Percentiles rank a stretch among this genome's conserved stretches.
These are phyloP conservation scores for Abrus pulchellus DNA, from an alignment of 306 rosid species.

Conservation along the genomic window DNA sequence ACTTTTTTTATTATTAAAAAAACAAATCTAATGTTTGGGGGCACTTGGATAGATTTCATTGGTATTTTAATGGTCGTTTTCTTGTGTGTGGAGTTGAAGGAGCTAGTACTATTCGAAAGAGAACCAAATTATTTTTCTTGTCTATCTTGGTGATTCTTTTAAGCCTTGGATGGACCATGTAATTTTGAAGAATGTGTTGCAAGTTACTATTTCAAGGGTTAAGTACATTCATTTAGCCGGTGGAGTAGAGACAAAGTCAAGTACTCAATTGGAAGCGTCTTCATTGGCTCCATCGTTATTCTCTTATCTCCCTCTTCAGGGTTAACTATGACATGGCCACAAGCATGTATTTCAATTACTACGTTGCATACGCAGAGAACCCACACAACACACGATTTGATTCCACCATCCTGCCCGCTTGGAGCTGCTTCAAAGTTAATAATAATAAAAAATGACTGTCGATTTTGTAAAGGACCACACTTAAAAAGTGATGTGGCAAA, in stretches of 20 bases:
- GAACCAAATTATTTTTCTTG: no score
- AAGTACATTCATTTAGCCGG: slow-evolving; percentile 54
- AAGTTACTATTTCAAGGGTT: slow-evolving; percentile 59
- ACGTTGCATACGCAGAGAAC: slow-evolving; percentile 70
- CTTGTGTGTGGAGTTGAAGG: no score
- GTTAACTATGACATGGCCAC: slow-evolving; percentile 74
- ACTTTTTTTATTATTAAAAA: no score
- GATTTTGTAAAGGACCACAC: no score
- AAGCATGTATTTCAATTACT: slow-evolving; percentile 66
- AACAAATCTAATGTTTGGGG: no score
- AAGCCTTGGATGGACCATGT: slow-evolving; percentile 78
- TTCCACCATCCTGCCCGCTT: slow-evolving; percentile 54
- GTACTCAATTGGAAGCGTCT: slow-evolving; percentile 59
- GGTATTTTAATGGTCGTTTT: no score
- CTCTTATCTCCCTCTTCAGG: slow-evolving; percentile 55
- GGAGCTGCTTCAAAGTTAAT: slow-evolving; percentile 49
- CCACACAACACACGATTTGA: slow-evolving; percentile 54
- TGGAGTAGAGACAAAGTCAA: slow-evolving; percentile 48
- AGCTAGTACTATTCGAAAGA: no score
- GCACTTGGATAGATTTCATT: no score
- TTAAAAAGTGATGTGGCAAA: no score
- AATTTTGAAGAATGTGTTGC: slow-evolving; percentile 63
- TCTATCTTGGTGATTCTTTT: neutral
- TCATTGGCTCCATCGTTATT: slow-evolving; percentile 64
- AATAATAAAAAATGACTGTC: no score